phyloP scores from a whole-genome alignment of 2,329 filamentous ascomycete genomes.

The Clonostachys rosea region DNA sequence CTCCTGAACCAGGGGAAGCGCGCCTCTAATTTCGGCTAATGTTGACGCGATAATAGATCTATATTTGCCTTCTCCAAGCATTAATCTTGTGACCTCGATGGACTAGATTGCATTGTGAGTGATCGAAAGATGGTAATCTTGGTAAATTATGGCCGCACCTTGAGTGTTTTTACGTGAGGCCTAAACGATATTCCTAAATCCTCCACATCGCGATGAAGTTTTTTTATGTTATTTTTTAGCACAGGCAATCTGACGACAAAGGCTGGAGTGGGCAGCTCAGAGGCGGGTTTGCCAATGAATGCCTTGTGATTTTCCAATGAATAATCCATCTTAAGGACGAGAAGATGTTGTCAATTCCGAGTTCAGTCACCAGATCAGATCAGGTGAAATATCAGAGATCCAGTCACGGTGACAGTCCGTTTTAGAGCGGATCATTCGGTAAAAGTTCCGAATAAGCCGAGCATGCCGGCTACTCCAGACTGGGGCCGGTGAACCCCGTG shows the following conservation, averaged over 20 bases:
- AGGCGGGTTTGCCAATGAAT: slow-evolving; percentile 24
- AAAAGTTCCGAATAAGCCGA: no score
- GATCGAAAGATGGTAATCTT: neutral
- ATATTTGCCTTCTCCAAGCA: slow-evolving; percentile 29
- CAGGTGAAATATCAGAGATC: no score
- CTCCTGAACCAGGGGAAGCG: slow-evolving; percentile 28
- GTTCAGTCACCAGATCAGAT: no score
- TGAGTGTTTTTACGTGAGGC: slow-evolving; percentile 38
- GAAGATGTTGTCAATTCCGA: no score
- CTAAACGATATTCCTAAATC: slow-evolving; percentile 27
- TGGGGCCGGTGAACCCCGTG: no score
- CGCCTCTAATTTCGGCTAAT: slow-evolving; percentile 29
- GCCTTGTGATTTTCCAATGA: slow-evolving; percentile 19
- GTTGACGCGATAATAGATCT: slow-evolving; percentile 32
- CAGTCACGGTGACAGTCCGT: no score
- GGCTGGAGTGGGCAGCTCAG: slow-evolving; percentile 29
- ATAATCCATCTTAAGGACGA: slow-evolving; percentile 11
- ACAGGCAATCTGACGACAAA: slow-evolving; percentile 28
- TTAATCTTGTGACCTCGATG: slow-evolving; percentile 27
- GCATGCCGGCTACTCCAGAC: no score
- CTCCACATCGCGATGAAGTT: slow-evolving; percentile 29
- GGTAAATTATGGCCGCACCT: slow-evolving; percentile 15
- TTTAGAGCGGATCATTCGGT: no score
- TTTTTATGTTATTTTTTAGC: slow-evolving; percentile 27
- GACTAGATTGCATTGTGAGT: slow-evolving; percentile 13